These are phyloP conservation scores for Dendrobium huoshanense DNA, from an alignment of 106 monocot genomes.

Conservation along the genomic window DNA sequence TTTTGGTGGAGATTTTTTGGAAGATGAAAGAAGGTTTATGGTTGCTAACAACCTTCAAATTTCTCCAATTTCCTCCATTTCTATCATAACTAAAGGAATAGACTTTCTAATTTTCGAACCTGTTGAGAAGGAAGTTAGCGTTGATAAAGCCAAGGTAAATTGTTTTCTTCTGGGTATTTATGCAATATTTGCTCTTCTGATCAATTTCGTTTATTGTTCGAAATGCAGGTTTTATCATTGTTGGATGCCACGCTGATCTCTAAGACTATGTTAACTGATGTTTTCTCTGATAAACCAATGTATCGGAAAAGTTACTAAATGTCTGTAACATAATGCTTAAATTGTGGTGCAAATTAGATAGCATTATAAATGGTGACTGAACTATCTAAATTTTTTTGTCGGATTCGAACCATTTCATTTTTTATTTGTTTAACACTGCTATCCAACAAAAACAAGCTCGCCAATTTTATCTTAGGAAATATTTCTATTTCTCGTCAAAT, in stretches of 20 bases:
- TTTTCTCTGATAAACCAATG: neutral
- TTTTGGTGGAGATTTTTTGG: too few relatives aligned
- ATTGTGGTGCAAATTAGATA: too few relatives aligned
- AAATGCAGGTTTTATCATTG: neutral
- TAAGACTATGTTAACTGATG: neutral
- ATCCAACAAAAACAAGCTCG: too few relatives aligned
- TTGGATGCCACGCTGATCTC: neutral
- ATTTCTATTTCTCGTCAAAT: too few relatives aligned
- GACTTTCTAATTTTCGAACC: neutral
- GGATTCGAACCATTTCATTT: too few relatives aligned
- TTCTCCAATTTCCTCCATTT: neutral
- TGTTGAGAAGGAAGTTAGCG: neutral
- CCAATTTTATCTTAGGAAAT: too few relatives aligned
- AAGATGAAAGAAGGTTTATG: neutral
- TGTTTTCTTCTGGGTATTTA: neutral
- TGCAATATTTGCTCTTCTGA: neutral
- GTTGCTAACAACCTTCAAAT: neutral
- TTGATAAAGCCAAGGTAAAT: neutral
- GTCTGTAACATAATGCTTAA: too few relatives aligned
- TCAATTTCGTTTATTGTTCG: neutral
- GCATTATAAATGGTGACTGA: too few relatives aligned
- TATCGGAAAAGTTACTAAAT: too few relatives aligned
- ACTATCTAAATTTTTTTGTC: too few relatives aligned
- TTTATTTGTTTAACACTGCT: too few relatives aligned
- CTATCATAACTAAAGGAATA: neutral